phyloP scores from a whole-genome alignment of 2,329 filamentous ascomycete species.

The Aspergillus fijiensis region DNA sequence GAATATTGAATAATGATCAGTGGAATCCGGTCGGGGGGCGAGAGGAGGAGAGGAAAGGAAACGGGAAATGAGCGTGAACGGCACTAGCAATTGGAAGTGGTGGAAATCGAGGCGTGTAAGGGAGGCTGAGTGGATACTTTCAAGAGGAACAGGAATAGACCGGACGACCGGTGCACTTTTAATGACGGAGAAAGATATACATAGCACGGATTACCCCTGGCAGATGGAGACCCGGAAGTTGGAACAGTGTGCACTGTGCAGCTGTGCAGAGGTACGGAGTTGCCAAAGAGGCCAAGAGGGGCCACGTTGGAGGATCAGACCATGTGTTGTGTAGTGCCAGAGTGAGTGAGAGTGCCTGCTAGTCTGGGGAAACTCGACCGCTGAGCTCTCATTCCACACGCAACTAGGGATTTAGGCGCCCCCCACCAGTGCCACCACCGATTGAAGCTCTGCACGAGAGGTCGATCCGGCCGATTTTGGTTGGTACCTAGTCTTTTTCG shows the following conservation, averaged over 20 bases:
- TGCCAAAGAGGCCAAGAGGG: constrained; percentile 16
- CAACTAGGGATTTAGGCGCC: not conserved
- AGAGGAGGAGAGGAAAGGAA: not conserved
- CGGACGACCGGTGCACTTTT: not conserved
- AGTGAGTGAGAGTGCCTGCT: not conserved
- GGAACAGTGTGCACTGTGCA: too few relatives aligned
- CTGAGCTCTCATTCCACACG: too few relatives aligned
- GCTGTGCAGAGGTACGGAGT: not conserved
- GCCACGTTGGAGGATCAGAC: constrained; percentile 26
- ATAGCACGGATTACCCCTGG: constrained; percentile 12
- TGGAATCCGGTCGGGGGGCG: not conserved
- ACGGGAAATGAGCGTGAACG: not conserved
- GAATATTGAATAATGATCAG: not conserved
- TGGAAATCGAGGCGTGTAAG: constrained; percentile 9
- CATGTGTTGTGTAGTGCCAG: constrained; percentile 8
- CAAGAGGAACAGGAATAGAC: constrained; percentile 3
- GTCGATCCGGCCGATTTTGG: not conserved
- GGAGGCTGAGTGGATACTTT: constrained; percentile 6
- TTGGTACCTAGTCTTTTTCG: not conserved
- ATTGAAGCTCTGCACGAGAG: not conserved
- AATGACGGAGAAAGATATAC: constrained; percentile 5
- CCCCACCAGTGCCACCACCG: not conserved
- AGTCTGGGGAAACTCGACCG: constrained; percentile 20
- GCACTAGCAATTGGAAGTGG: not conserved
- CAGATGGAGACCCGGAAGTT: constrained; percentile 12